A percentile compares a stretch with the other conserved stretches of the same genome.
Evolutionary conservation across 306 rosid species (phyloP).

Genomic region (Castanospermum australe): DNA sequence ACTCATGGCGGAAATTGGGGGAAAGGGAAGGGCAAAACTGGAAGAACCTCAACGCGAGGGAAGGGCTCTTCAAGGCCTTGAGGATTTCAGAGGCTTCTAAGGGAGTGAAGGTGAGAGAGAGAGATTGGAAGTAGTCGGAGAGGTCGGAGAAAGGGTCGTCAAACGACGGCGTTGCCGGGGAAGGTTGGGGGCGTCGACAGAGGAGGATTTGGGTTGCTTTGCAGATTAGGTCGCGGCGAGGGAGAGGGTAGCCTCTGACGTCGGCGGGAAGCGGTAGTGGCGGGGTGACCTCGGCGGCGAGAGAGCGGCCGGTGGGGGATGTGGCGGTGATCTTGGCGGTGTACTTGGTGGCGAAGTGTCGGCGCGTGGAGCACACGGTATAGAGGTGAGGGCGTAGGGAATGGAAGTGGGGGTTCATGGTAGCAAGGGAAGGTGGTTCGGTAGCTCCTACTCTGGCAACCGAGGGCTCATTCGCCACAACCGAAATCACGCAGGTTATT

Average conservation of each 20-base stretch:
- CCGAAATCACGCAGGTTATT: too few species aligned
- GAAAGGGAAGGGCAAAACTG: slow-evolving; percentile 69
- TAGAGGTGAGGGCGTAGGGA: not conserved
- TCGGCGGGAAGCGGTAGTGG: slow-evolving; percentile 64
- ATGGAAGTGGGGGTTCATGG: slow-evolving; percentile 38
- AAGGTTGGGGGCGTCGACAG: slow-evolving; percentile 25
- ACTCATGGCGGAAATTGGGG: slow-evolving; percentile 66
- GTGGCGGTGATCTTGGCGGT: slow-evolving; percentile 79
- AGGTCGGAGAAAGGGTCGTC: slow-evolving; percentile 78
- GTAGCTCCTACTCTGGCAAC: too few species aligned
- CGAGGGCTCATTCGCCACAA: too few species aligned
- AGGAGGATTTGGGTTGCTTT: slow-evolving; percentile 77
- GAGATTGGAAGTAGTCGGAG: slow-evolving; percentile 61
- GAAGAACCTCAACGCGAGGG: slow-evolving; percentile 73
- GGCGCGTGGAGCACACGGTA: not conserved
- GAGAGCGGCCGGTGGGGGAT: slow-evolving; percentile 66
- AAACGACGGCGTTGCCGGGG: not conserved
- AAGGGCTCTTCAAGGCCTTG: slow-evolving; percentile 60
- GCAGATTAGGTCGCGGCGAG: slow-evolving; percentile 82
- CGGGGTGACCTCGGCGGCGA: slow-evolving; percentile 69
- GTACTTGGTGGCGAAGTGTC: slow-evolving; percentile 74
- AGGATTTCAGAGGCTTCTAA: slow-evolving; percentile 88
- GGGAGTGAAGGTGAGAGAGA: slow-evolving; percentile 63
- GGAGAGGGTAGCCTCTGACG: slow-evolving; percentile 69
- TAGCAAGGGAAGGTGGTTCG: too few species aligned